These are phyloP conservation scores for Prunus campanulata DNA, from an alignment of 306 rosid species.

Conservation along the genomic window DNA sequence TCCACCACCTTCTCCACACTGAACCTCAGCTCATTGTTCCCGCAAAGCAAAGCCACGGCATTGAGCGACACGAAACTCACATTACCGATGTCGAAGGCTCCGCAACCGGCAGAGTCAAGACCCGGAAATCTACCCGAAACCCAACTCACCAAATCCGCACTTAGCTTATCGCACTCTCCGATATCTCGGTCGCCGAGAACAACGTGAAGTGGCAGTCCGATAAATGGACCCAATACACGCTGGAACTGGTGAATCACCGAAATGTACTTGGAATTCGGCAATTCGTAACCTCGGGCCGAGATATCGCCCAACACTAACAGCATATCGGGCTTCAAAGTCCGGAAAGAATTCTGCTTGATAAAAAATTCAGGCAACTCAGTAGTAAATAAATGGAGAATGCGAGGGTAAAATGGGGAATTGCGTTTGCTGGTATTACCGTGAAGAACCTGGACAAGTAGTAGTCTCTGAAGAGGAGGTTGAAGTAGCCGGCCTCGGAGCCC, in stretches of 20 bases:
- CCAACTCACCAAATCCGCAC: slow-evolving; percentile 38
- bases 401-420: background rate
- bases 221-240: slow-evolving; percentile 50
- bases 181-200: slow-evolving; percentile 69
- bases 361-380: slow-evolving; percentile 10
- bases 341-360: slow-evolving; percentile 57
- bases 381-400: background rate
- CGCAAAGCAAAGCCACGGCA: slow-evolving; percentile 61
- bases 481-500: slow-evolving; percentile 43
- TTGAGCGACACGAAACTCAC: slow-evolving; percentile 62
- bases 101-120: slow-evolving; percentile 53
- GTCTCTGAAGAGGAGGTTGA: slow-evolving; percentile 39
- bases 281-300: slow-evolving; percentile 58
- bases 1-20: slow-evolving; percentile 62
- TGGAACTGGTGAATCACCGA: slow-evolving; percentile 51
- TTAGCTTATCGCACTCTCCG: slow-evolving; percentile 44
- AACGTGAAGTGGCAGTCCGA: slow-evolving; percentile 53
- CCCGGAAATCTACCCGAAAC: slow-evolving; percentile 50
- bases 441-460: slow-evolving; percentile 61
- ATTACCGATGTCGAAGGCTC: slow-evolving; percentile 57
- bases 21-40: slow-evolving; percentile 46
- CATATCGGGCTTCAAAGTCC: slow-evolving; percentile 58
- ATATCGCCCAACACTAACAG: slow-evolving; percentile 66
- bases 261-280: slow-evolving; percentile 42
- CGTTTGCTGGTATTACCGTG: slow-evolving; percentile 31